Evolutionary conservation across 2,329 filamentous ascomycete genomes (phyloP), one percentile per base, ranked within the genome.

Genomic region (Talaromyces funiculosus): DNA sequence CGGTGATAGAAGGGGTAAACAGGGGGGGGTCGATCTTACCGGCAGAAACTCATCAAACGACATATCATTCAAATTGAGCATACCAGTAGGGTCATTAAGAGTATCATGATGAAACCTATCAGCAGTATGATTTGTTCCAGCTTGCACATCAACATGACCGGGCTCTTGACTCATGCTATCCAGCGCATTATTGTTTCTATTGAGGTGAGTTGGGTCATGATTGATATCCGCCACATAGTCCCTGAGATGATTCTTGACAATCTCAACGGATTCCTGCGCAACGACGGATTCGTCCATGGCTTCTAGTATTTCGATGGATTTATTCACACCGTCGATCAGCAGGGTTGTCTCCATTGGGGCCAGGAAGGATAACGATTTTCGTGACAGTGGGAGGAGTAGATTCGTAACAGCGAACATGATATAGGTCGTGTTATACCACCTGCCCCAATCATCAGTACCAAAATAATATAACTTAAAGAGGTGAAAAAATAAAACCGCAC

Each of bases 391-490:
- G 0, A 45, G 42, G 1, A 45, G 42, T 1, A 45, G 24, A 65
- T 68, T 3, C 64, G 57, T 6, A 26, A 26, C 73, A 35, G 74
- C 75, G 57, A 76, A 76, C 65, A 75, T 73, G 3, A 76, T 69
- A 49, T 77, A 78, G 0, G 75, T 77, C 43, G 73, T 71, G 61
- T 78, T 78, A 57, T 78, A 77, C 71, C 74, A 76, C 31, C 31
- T 33, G 9, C 12, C 31, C 9, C 9, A 33, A 9, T 33, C 6
- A 9, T 33, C 6, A 33, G 8, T 3, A 33, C 31, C 3, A 33
- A 33, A 33, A 12, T 12, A 10, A 33, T 33, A 33, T 33, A 10
- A 10, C 31, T 6, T 12, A 12, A 33, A 33, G 7, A 8, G 3
- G 12, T 7, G 31, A 12, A 33, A 12, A 12, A 10, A 33, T 8